phyloP scores from a whole-genome alignment of 1,284 basidiomycete species.

The Earliella scabrosa region DNA sequence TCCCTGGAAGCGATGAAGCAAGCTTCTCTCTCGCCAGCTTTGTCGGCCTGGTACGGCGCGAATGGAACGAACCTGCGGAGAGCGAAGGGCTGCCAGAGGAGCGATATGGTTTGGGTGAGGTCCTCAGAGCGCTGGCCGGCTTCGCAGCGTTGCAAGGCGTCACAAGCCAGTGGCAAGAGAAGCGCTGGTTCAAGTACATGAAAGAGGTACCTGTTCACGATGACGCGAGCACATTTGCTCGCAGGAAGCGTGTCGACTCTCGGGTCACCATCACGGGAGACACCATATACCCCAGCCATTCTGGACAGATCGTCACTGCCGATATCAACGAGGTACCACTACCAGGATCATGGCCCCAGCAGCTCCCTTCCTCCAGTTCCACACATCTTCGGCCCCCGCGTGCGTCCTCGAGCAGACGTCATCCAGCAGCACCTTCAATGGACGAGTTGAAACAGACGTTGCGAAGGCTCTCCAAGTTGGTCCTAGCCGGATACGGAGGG shows the following conservation, averaged over 20 bases:
- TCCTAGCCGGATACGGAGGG: slow-evolving; percentile 80
- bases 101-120: slow-evolving; percentile 63
- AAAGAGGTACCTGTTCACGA: slow-evolving; percentile 68
- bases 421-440: slow-evolving; percentile 34
- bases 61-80: slow-evolving; percentile 64
- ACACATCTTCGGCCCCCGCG: background rate
- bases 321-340: slow-evolving; percentile 65
- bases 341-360: slow-evolving; percentile 28
- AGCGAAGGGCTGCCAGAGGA: slow-evolving; percentile 60
- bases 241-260: slow-evolving; percentile 38
- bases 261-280: slow-evolving; percentile 72
- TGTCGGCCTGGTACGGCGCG: slow-evolving; percentile 67
- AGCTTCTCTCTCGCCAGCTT: slow-evolving; percentile 81
- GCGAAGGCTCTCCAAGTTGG: slow-evolving; percentile 77
- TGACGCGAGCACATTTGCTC: slow-evolving; percentile 30
- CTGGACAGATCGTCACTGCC: slow-evolving; percentile 71
- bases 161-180: slow-evolving; percentile 78
- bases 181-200: slow-evolving; percentile 64
- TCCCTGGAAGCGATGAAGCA: slow-evolving; percentile 76
- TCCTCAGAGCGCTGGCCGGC: slow-evolving; percentile 69
- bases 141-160: slow-evolving; percentile 81
- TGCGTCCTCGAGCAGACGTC: background rate
- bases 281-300: slow-evolving; percentile 62
- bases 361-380: background rate
- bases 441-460: slow-evolving; percentile 67